Base-by-base conservation (phyloP, 139 green algal genomes). In the Auxenochlorella pyrenoidosa region DNA sequence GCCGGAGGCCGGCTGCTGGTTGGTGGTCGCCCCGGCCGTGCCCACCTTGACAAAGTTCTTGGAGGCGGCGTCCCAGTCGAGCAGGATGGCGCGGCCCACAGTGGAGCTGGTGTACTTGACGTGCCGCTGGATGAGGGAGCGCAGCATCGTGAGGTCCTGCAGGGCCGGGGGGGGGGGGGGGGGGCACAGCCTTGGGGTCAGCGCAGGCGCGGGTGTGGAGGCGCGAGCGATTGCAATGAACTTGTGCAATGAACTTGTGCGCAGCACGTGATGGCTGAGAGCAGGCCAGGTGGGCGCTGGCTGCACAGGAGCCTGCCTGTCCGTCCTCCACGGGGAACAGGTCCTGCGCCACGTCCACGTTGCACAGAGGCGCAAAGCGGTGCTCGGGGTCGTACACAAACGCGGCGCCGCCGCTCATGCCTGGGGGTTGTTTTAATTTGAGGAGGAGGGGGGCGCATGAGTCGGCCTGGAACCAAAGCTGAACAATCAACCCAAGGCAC, bases 391-490 rank as follows among this genome's bases (percentile, higher is more conserved):
- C 96, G 82, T 98, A 97, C 71, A 99, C 94, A 83, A 95, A 99
- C 0, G 97, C 97, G 1, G 97, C 72, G 70, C 97, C 97, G 72
- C 97, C 97, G 81, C 80, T 94, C 97, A 99, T 99, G 82, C 97
- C 97, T 8, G 72, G 10, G 30, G 5, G 32, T 32, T 1, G 26
- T 36, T 22, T 12, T 22, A n/a, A 71, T 5, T 16, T n/a, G n/a
- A n/a, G n/a, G n/a, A n/a, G n/a, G n/a, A n/a, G n/a, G n/a, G n/a
- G n/a, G n/a, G n/a, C n/a, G n/a, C n/a, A n/a, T n/a, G n/a, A n/a
- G n/a, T n/a, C n/a, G n/a, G n/a, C n/a, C n/a, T n/a, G n/a, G n/a
- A n/a, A n/a, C n/a, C n/a, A n/a, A n/a, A n/a, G n/a, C n/a, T n/a
- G n/a, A n/a, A n/a, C n/a, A n/a, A n/a, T n/a, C n/a, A n/a, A n/a